A percentile compares a stretch with the other conserved stretches of the same genome.
phyloP scores from a whole-genome alignment of 164 flowering plant genomes.

The Magnolia kwangsiensis region DNA sequence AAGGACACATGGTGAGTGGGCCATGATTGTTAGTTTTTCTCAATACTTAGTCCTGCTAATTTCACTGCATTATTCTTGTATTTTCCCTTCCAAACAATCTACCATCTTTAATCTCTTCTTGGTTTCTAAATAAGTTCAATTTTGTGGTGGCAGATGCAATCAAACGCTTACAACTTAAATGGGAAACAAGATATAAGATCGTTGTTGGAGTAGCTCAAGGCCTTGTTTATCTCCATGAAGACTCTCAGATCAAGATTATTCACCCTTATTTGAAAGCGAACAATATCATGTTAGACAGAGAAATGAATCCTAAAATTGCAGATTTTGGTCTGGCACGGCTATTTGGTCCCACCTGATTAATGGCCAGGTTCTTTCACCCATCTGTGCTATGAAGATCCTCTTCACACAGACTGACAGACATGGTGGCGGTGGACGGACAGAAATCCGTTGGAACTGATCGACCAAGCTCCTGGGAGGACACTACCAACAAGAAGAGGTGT shows the following conservation, averaged over 20 bases:
- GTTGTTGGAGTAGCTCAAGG: constrained; percentile 47
- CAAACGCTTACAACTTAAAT: constrained; percentile 6
- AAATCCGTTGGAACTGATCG: background rate
- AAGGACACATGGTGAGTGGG: no score
- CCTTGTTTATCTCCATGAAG: constrained; percentile 56
- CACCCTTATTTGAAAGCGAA: constrained; percentile 58
- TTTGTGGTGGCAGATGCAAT: constrained; percentile 17
- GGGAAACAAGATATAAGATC: constrained; percentile 22
- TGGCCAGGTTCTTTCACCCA: no score
- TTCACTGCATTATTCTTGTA: no score
- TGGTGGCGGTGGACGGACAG: background rate
- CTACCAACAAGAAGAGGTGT: constrained; percentile 3
- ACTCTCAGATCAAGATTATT: constrained; percentile 43
- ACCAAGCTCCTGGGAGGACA: background rate
- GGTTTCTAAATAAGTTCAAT: no score
- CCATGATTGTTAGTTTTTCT: no score
- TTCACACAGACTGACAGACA: background rate
- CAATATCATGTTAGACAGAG: constrained; percentile 47
- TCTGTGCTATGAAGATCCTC: background rate
- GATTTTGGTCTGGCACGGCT: constrained; percentile 55
- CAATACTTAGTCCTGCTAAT: no score
- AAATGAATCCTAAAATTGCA: constrained; percentile 44
- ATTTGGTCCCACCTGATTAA: constrained; percentile 12
- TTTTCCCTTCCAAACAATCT: no score
- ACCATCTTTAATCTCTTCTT: no score